phyloP scores from a whole-genome alignment of 192 early-diverging fungal genomes.

The Rhizophagus prolifer region DNA sequence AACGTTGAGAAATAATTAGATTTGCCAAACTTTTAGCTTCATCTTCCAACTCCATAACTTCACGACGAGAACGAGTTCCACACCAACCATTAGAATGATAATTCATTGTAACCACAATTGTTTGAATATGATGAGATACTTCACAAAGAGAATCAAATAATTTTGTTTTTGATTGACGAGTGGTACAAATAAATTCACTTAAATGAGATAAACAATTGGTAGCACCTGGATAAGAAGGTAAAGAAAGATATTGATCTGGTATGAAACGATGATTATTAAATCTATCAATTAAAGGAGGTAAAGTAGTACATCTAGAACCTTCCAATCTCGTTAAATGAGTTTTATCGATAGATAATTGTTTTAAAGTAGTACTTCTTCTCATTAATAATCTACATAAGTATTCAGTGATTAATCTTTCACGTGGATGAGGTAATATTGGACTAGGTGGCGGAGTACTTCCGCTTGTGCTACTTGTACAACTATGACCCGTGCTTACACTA shows the following conservation, averaged over 20 bases:
- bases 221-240: constrained; percentile 3
- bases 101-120: constrained; percentile 5
- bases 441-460: not conserved
- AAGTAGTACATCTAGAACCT: not conserved
- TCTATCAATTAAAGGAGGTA: not conserved
- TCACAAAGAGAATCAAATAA: constrained; percentile 15
- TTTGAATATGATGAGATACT: not conserved
- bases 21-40: constrained; percentile 21
- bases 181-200: constrained; percentile 18
- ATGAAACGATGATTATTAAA: not conserved
- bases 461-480: not conserved
- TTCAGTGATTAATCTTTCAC: constrained; percentile 1
- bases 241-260: not conserved
- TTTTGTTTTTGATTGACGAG: constrained; percentile 20
- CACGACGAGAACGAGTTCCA: not conserved
- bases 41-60: constrained; percentile 14
- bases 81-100: not conserved
- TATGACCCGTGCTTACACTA: not conserved
- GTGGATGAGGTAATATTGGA: not conserved
- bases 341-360: constrained; percentile 22
- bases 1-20: constrained; percentile 1
- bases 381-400: constrained; percentile 15
- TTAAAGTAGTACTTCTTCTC: not conserved
- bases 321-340: not conserved
- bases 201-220: not conserved